Evolutionary conservation across 306 rosid species (phyloP), one percentile per base, ranked within the genome.

Genomic region (Benincasa hispida): DNA sequence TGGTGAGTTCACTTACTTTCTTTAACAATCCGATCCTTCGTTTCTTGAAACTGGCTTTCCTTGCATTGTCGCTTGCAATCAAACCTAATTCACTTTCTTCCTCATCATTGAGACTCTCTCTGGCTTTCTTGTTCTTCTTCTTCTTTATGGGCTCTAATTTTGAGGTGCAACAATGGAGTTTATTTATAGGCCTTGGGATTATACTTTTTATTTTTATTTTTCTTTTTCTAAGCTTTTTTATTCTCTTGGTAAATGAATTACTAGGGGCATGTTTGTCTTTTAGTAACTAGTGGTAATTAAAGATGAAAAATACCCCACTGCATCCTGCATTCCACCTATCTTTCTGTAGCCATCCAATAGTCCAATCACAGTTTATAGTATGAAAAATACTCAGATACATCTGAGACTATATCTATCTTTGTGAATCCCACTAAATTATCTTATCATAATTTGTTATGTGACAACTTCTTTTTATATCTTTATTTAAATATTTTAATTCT

Each of bases 1-100:
- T 79, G 21, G 66, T 65, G 18, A 85, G 80, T 54, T 87, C 88
- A 0, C 35, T 72, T 32, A 81, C 77, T 63, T 87, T 87, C 82
- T 87, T 85, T 53, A 87, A 3, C 39, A 87, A 13, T 11, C 84
- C 82, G 1, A 15, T 53, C 32, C 67, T 81, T 56, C 86, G 74
- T 53, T 82, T 83, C 48, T 58, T 75, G 70, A 83, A 83, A 51
- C 76, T 81, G 1, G 76, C 60, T 60, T 65, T 85, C 55, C 88
- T 83, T 11, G 85, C 79, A 37, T 76, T 67, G 27, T 79, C 84
- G 41, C 81, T 81, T 7, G 15, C 79, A 34, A 83, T 87, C 81
- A 79, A 5, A 28, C 73, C 5, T 82, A 81, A 24, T 81, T 81
- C 13, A 85, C 81, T 24, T 57, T 83, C 63, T 70, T 79, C 56